These are phyloP conservation scores for Pseudozyma tsukubaensis DNA, from an alignment of 1,284 basidiomycete genomes.

Conservation along the genomic window DNA sequence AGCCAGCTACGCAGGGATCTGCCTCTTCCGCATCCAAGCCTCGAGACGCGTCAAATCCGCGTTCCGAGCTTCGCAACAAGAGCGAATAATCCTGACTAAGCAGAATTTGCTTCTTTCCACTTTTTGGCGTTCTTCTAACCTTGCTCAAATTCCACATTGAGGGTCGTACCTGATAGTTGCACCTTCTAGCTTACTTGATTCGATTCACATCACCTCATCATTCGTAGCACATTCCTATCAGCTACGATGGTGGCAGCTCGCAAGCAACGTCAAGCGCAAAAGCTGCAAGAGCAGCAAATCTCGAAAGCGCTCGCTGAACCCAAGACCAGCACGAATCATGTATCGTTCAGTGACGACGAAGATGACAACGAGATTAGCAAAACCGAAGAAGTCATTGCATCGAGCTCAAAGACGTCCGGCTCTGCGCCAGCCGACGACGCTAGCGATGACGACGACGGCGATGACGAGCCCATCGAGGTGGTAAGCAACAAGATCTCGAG, in stretches of 20 bases:
- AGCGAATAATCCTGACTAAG: conserved; percentile 36
- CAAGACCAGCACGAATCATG: conserved; percentile 24
- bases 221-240: background rate
- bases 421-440: no score
- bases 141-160: background rate
- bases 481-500: conserved; percentile 49
- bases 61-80: conserved; percentile 9
- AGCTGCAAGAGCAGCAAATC: conserved; percentile 47
- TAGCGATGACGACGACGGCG: conserved; percentile 21
- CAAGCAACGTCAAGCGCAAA: conserved; percentile 31
- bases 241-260: conserved; percentile 30
- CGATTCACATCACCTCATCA: background rate
- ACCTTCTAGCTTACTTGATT: background rate
- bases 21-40: conserved; percentile 1
- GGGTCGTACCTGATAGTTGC: background rate
- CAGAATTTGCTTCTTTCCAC: conserved; percentile 16
- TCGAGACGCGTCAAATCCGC: conserved; percentile 37
- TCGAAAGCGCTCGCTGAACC: conserved; percentile 35
- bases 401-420: background rate
- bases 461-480: conserved; percentile 50
- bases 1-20: no score
- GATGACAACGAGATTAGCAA: conserved; percentile 9
- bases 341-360: conserved; percentile 44
- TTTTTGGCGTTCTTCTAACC: conserved; percentile 17
- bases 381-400: background rate